Percentiles rank a stretch among this genome's conserved stretches.
Evolutionary conservation across 2,329 filamentous ascomycete species (phyloP).

Genomic region (Nannizzia gypsea): DNA sequence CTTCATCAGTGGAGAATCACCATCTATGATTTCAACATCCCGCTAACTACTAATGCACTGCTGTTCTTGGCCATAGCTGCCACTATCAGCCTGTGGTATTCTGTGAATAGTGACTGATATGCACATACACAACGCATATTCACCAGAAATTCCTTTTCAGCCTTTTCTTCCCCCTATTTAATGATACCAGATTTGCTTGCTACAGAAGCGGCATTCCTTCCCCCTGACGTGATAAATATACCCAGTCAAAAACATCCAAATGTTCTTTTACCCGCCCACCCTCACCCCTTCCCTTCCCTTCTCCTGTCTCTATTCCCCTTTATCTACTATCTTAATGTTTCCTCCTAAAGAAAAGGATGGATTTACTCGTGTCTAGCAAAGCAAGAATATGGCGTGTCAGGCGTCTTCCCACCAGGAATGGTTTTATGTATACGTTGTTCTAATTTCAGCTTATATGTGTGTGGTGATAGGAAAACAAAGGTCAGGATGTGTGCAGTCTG

Average conservation of each 20-base stretch:
- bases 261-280: too few species aligned
- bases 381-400: background rate
- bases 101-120: background rate
- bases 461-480: background rate
- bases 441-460: background rate
- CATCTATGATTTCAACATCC: background rate
- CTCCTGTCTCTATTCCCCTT: background rate
- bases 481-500: background rate
- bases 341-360: background rate
- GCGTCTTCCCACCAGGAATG: slow-evolving; percentile 3
- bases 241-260: background rate
- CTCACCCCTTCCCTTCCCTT: background rate
- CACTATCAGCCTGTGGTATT: background rate
- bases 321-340: background rate
- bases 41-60: background rate
- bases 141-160: background rate
- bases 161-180: background rate
- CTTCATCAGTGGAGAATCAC: background rate
- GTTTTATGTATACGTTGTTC: background rate
- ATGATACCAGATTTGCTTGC: slow-evolving; percentile 2
- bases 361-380: background rate
- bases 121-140: background rate
- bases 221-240: background rate
- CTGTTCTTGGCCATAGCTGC: background rate
- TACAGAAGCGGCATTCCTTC: background rate